Conservation (phyloP, 352 stramenopile genomes). For the Globisporangium acanthophoron region DNA sequence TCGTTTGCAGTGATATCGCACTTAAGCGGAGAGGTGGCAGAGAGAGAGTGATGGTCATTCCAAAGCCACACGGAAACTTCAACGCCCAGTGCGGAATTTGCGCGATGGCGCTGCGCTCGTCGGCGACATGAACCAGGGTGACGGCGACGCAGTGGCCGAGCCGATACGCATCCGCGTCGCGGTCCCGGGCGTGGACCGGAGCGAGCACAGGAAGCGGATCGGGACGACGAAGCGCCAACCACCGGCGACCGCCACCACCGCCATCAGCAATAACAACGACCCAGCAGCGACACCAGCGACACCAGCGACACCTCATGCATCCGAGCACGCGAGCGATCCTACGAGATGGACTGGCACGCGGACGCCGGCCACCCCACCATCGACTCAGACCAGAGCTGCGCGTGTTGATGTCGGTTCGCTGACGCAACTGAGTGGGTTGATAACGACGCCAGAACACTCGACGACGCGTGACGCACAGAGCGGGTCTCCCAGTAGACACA, state of each 20-base stretch:
- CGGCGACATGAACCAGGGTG: not conserved
- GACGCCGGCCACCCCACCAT: too few species aligned
- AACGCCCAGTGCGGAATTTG: not conserved
- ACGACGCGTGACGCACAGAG: not conserved
- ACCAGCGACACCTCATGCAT: too few species aligned
- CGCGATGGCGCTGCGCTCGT: too few species aligned
- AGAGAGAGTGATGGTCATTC: not conserved
- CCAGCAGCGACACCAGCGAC: too few species aligned
- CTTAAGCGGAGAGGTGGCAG: too few species aligned
- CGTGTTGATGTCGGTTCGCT: not conserved
- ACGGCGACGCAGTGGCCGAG: conserved; percentile 9
- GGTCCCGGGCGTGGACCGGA: conserved; percentile 23
- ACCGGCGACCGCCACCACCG: not conserved
- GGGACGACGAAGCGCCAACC: conserved; percentile 1
- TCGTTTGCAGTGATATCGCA: not conserved
- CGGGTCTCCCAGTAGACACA: not conserved
- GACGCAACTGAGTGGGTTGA: not conserved
- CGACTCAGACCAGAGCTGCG: not conserved
- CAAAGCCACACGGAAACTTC: not conserved
- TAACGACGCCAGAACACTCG: not conserved
- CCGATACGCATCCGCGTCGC: conserved; percentile 35
- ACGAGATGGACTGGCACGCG: too few species aligned
- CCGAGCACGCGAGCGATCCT: too few species aligned
- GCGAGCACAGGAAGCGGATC: not conserved
- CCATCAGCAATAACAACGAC: too few species aligned